phyloP scores from a whole-genome alignment of 1,284 basidiomycete genomes.

The Papiliotrema nemorosa region DNA sequence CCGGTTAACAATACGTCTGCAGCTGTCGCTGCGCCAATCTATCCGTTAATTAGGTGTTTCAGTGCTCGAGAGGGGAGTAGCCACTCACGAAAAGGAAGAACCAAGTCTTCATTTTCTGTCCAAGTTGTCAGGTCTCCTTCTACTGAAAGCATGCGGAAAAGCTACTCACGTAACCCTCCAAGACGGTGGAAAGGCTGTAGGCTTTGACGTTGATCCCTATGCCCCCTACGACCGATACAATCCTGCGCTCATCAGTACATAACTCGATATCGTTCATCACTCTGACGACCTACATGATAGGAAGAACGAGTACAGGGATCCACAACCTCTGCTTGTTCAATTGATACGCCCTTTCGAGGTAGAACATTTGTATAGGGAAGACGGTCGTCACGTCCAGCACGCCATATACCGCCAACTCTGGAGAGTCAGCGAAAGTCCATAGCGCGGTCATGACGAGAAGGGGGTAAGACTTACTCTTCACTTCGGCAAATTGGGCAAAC shows the following conservation, averaged over 20 bases:
- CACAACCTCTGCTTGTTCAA: not conserved
- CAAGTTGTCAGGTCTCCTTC: not conserved
- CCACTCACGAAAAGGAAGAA: not conserved
- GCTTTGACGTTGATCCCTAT: not conserved
- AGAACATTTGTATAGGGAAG: not conserved
- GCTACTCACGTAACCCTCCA: not conserved
- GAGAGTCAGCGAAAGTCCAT: not conserved
- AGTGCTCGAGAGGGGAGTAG: not conserved
- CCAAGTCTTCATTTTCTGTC: not conserved
- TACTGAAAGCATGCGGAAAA: not conserved
- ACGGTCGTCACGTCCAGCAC: not conserved
- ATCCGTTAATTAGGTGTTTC: not conserved
- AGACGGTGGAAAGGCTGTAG: not conserved
- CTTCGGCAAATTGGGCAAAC: not conserved
- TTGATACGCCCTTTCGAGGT: not conserved
- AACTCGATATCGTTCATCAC: not conserved
- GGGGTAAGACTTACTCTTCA: not conserved
- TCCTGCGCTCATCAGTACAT: not conserved
- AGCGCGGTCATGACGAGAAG: not conserved
- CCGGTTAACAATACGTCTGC: not conserved
- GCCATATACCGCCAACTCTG: not conserved
- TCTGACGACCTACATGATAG: not conserved
- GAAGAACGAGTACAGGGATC: not conserved
- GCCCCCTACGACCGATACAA: not conserved
- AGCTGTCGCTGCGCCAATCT: not conserved